Percentiles rank a stretch among this genome's conserved stretches.
phyloP scores from a whole-genome alignment of 148 eudicot species.

The Nepenthes gracilis region DNA sequence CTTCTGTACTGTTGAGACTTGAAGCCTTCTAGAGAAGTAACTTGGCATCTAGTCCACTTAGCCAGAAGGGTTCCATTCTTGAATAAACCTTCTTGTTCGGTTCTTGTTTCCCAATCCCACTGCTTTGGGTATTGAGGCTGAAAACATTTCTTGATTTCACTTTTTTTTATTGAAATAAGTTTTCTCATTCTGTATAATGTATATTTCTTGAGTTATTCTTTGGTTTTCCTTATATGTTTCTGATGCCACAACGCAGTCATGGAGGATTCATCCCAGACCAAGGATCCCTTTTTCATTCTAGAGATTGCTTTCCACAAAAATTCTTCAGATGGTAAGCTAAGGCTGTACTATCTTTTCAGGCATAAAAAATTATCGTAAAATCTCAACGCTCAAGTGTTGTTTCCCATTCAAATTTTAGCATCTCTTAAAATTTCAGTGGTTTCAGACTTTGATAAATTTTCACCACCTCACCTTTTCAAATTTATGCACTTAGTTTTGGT shows the following conservation, averaged over 20 bases:
- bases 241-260: conserved; percentile 18
- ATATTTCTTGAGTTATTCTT: neutral
- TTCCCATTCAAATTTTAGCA: neutral
- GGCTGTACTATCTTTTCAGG: neutral
- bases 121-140: too few relatives aligned
- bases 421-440: neutral
- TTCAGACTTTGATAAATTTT: too few relatives aligned
- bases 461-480: too few relatives aligned
- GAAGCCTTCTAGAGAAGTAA: neutral
- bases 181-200: neutral
- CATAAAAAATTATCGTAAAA: neutral
- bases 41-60: neutral
- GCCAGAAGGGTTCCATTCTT: neutral
- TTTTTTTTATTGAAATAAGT: neutral
- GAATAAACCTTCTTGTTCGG: too few relatives aligned
- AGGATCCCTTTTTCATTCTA: conserved; percentile 32
- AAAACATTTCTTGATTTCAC: neutral
- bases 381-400: neutral
- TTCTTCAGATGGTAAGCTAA: conserved; percentile 20
- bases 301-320: conserved; percentile 18
- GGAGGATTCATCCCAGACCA: conserved; percentile 28
- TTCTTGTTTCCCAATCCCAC: too few relatives aligned
- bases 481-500: too few relatives aligned
- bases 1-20: neutral
- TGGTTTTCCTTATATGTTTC: neutral